phyloP scores from a whole-genome alignment of 2,329 filamentous ascomycete species.

The Colletotrichum sojae region DNA sequence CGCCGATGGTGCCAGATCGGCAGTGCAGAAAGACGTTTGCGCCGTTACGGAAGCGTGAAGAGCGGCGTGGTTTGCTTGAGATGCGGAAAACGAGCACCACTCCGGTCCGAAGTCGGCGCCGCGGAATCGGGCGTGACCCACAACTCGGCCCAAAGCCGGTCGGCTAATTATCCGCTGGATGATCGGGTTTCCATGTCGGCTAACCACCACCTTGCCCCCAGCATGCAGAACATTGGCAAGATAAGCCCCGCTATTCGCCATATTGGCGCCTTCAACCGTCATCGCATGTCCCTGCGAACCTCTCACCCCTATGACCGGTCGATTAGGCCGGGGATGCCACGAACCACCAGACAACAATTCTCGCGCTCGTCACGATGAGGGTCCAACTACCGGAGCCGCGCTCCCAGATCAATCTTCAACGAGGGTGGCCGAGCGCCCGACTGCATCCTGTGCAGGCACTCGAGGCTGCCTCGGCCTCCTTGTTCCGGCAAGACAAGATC shows the following conservation, averaged over 20 bases:
- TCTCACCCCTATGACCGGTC: background rate
- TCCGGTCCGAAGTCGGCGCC: background rate
- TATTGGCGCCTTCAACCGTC: background rate
- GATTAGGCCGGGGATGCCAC: background rate
- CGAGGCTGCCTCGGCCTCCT: constrained; percentile 4
- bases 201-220: background rate
- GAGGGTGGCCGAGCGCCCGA: constrained; percentile 16
- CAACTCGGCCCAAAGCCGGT: background rate
- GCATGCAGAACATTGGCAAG: constrained; percentile 1
- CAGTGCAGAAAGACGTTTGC: too few species aligned
- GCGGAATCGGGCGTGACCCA: background rate
- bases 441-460: constrained; percentile 8
- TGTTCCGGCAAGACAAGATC: background rate
- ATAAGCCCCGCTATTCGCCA: constrained; percentile 22
- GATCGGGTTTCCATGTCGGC: background rate
- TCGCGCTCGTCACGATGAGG: background rate
- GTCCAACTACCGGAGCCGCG: constrained; percentile 6
- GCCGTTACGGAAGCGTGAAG: too few species aligned
- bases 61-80: too few species aligned
- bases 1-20: background rate
- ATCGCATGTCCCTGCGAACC: constrained; percentile 1
- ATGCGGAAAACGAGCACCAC: background rate
- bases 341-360: background rate
- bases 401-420: constrained; percentile 12
- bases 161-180: background rate